Evolutionary conservation across 2,329 filamentous ascomycete genomes (phyloP).

Genomic region (Sarocladiaceae sp.): DNA sequence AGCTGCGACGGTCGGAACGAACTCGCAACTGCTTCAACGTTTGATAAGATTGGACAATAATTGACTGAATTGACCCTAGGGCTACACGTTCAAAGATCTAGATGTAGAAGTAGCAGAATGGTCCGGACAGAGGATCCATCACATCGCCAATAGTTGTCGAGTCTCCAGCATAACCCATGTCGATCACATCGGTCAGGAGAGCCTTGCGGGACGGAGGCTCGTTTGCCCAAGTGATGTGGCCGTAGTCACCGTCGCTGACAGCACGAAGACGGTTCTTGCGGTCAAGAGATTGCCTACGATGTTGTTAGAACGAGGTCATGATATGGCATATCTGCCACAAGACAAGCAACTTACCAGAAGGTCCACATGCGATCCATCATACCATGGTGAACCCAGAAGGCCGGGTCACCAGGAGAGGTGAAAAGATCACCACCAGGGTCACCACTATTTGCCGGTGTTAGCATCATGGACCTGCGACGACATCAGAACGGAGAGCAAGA

Average conservation of each 20-base stretch:
- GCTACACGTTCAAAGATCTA: too few relatives aligned
- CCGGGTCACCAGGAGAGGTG: slow-evolving; percentile 24
- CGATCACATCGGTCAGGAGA: slow-evolving; percentile 20
- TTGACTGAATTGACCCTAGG: too few relatives aligned
- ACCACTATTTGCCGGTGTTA: slow-evolving; percentile 15
- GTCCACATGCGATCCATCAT: slow-evolving; percentile 25
- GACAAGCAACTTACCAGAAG: slow-evolving; percentile 16
- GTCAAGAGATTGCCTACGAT: slow-evolving; percentile 17
- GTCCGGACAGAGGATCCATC: slow-evolving; percentile 23
- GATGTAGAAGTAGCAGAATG: slow-evolving; percentile 26
- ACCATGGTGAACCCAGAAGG: slow-evolving; percentile 22
- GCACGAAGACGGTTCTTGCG: slow-evolving; percentile 18
- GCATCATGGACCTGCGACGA: background rate
- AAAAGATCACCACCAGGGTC: slow-evolving; percentile 29
- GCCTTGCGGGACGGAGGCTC: slow-evolving; percentile 19
- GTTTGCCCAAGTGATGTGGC: slow-evolving; percentile 25
- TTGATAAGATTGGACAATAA: too few relatives aligned
- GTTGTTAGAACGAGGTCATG: background rate
- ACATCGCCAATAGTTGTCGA: slow-evolving; percentile 22
- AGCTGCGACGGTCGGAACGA: too few relatives aligned
- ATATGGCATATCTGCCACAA: background rate
- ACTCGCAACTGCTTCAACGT: too few relatives aligned
- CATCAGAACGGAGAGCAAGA: background rate
- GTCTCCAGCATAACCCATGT: slow-evolving; percentile 24
- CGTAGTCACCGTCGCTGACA: slow-evolving; percentile 21